A percentile compares a stretch with the other conserved stretches of the same genome.
Evolutionary conservation across 169 alveolate genomes (phyloP).

Genomic region (Prorocentrum cordatum): DNA sequence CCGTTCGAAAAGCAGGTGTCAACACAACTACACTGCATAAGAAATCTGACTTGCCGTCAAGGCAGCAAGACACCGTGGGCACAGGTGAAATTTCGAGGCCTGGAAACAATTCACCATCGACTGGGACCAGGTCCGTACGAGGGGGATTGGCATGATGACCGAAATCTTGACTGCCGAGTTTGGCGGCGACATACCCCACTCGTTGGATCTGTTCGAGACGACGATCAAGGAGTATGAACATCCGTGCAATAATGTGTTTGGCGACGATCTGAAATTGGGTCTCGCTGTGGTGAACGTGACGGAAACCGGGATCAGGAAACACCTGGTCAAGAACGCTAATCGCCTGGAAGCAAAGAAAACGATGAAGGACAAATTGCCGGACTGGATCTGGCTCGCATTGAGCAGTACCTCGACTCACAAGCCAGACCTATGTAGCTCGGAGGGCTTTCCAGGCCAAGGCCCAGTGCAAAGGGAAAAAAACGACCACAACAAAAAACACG

Average conservation of each 20-base stretch:
- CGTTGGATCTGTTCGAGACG: background rate
- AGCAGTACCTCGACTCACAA: background rate
- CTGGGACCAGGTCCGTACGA: background rate
- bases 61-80: background rate
- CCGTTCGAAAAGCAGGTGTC: no score
- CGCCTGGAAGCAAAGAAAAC: background rate
- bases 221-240: background rate
- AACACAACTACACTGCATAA: no score
- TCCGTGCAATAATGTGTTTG: background rate
- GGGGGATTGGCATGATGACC: background rate
- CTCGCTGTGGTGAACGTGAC: background rate
- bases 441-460: background rate
- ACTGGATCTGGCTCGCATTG: background rate
- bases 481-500: no score
- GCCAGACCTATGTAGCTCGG: background rate
- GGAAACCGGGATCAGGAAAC: background rate
- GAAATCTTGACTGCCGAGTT: background rate
- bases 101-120: background rate
- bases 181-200: background rate
- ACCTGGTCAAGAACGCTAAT: background rate
- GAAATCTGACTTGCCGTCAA: no score
- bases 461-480: background rate
- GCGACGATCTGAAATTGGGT: background rate
- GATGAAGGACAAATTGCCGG: background rate
- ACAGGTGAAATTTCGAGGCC: background rate